Conservation (phyloP, 495 filamentous ascomycete genomes). For the Penicillium herquei region DNA sequence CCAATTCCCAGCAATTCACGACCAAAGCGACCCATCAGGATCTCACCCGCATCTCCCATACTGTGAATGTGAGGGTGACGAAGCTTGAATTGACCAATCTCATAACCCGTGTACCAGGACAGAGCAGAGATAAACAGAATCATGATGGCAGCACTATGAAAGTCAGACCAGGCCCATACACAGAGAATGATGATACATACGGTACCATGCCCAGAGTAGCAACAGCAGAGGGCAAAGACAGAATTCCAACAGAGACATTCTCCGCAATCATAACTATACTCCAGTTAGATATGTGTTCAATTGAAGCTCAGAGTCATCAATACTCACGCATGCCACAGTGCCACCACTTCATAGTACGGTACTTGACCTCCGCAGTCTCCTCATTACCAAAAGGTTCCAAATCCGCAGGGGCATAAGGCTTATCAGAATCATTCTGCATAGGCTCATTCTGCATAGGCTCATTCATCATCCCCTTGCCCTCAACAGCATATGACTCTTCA, state of each 20-base stretch:
- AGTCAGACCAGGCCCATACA: conserved; percentile 2
- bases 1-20: conserved; percentile 61
- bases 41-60: conserved; percentile 67
- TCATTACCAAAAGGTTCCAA: conserved; percentile 46
- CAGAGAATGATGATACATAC: conserved; percentile 20
- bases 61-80: conserved; percentile 54
- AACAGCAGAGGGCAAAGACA: conserved; percentile 63
- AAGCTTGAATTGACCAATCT: conserved; percentile 36
- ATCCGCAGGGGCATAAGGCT: conserved; percentile 16
- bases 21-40: conserved; percentile 63
- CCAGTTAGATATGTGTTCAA: conserved; percentile 1
- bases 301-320: background rate
- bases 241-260: conserved; percentile 63
- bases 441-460: conserved; percentile 12
- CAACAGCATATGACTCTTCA: conserved; percentile 17
- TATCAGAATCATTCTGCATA: conserved; percentile 16
- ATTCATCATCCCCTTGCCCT: conserved; percentile 11
- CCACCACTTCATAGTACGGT: conserved; percentile 48
- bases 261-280: conserved; percentile 60
- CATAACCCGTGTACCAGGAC: conserved; percentile 51
- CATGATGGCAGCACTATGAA: conserved; percentile 45
- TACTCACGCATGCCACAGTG: conserved; percentile 37
- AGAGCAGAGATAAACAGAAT: conserved; percentile 61
- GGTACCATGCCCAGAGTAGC: conserved; percentile 61
- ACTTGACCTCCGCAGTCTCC: conserved; percentile 38